Evolutionary conservation across 108 stramenopile species (phyloP).

Genomic region (Chaetoceros tenuissimus): DNA sequence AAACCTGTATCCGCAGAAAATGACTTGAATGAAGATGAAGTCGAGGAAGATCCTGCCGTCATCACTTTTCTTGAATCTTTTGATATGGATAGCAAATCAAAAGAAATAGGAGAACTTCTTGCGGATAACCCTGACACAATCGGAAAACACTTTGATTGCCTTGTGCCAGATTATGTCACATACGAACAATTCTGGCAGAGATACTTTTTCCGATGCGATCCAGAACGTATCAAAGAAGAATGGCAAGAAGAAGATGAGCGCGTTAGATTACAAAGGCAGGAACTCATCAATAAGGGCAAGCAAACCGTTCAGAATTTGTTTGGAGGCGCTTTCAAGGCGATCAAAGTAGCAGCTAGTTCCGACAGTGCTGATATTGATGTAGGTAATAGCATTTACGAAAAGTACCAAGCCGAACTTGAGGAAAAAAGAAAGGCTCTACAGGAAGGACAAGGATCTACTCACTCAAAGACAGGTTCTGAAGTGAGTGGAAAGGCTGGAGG

Average conservation of each 20-base stretch:
- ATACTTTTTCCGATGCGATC: slow-evolving; percentile 54
- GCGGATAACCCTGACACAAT: slow-evolving; percentile 28
- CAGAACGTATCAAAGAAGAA: slow-evolving; percentile 16
- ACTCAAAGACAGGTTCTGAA: background rate
- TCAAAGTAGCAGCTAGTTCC: slow-evolving; percentile 15
- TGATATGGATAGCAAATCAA: slow-evolving; percentile 38
- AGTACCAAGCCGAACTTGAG: slow-evolving; percentile 6
- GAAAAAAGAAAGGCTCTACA: slow-evolving; percentile 10
- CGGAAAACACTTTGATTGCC: slow-evolving; percentile 25
- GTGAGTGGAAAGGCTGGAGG: background rate
- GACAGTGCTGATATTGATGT: background rate
- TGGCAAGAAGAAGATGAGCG: slow-evolving; percentile 15
- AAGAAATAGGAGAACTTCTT: slow-evolving; percentile 44
- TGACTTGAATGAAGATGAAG: slow-evolving; percentile 1
- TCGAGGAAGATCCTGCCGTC: slow-evolving; percentile 7
- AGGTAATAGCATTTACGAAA: slow-evolving; percentile 1
- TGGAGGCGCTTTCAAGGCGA: slow-evolving; percentile 41
- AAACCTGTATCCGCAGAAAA: slow-evolving; percentile 5
- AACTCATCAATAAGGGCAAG: slow-evolving; percentile 9
- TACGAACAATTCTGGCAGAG: slow-evolving; percentile 68
- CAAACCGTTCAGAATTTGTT: slow-evolving; percentile 26
- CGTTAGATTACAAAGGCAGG: background rate
- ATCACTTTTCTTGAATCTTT: slow-evolving; percentile 14
- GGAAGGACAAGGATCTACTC: background rate
- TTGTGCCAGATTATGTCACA: slow-evolving; percentile 37